phyloP scores from a whole-genome alignment of 352 stramenopile genomes.

The Phytophthora ramorum region DNA sequence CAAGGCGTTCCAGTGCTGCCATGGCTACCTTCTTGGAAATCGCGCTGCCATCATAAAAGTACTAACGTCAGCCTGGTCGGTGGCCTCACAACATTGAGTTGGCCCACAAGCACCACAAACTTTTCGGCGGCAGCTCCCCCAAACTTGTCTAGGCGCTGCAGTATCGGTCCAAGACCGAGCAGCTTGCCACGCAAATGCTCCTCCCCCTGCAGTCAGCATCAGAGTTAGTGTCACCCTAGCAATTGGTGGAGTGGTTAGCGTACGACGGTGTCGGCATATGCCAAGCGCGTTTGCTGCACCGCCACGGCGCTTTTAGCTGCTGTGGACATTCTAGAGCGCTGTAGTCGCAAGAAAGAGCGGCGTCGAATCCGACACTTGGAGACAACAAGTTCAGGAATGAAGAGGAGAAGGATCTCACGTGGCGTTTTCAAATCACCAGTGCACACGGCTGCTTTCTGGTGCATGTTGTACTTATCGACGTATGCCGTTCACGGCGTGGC shows the following conservation, averaged over 20 bases:
- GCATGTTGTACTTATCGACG: slow-evolving; percentile 6
- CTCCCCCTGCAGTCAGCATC: slow-evolving; percentile 35
- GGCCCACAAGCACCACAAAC: slow-evolving; percentile 13
- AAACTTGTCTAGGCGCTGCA: slow-evolving; percentile 60
- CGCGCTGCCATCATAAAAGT: slow-evolving; percentile 7
- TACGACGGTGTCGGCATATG: slow-evolving; percentile 60
- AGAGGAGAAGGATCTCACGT: background rate
- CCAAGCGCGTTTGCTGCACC: slow-evolving; percentile 44
- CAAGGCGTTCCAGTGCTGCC: slow-evolving; percentile 36
- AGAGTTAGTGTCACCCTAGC: background rate
- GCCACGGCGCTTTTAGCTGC: slow-evolving; percentile 9
- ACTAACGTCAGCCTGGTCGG: background rate
- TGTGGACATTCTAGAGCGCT: slow-evolving; percentile 8
- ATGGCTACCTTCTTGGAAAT: slow-evolving; percentile 26
- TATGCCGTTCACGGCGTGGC: slow-evolving; percentile 14
- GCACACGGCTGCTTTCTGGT: slow-evolving; percentile 11
- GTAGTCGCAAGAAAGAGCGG: background rate
- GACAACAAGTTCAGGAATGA: slow-evolving; percentile 23
- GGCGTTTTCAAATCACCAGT: slow-evolving; percentile 21
- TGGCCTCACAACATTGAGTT: background rate
- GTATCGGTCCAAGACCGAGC: slow-evolving; percentile 55
- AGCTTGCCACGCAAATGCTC: slow-evolving; percentile 57
- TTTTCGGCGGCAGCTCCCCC: slow-evolving; percentile 45
- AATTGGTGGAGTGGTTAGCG: background rate
- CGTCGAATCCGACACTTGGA: background rate